Conservation (phyloP, 345 rosid genomes). For the Aurinia saxatilis region DNA sequence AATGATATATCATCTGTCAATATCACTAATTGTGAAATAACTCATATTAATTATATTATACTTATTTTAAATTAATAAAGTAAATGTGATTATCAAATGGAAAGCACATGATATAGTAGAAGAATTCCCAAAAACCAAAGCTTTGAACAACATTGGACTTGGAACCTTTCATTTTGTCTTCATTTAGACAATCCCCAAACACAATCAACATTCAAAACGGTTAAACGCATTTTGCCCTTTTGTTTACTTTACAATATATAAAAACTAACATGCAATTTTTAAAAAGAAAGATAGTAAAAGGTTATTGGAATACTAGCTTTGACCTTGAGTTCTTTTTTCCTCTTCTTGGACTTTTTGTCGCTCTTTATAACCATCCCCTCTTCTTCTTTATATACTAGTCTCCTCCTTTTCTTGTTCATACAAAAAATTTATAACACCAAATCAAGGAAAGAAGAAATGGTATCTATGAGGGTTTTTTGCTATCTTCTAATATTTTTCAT, state of each 20-base stretch:
- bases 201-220: conserved; percentile 12
- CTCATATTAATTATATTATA: no score
- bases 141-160: conserved; percentile 29
- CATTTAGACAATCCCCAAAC: conserved; percentile 24
- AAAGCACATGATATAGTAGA: background rate
- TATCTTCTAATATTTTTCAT: conserved; percentile 15
- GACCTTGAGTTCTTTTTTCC: conserved; percentile 25
- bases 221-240: conserved; percentile 8
- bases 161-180: background rate
- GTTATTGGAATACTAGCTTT: conserved; percentile 27
- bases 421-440: background rate
- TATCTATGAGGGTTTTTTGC: conserved; percentile 7
- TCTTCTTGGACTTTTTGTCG: conserved; percentile 27
- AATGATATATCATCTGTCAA: no score
- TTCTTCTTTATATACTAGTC: background rate
- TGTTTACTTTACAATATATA: background rate
- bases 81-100: background rate
- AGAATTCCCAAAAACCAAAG: conserved; percentile 24
- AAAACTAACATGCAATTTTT: background rate
- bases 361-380: conserved; percentile 6
- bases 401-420: background rate
- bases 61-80: no score
- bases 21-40: no score
- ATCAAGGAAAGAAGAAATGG: conserved; percentile 11
- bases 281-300: background rate